Base-by-base conservation (phyloP, 768 basidiomycete species). In the Kwoniella dejecticola region DNA sequence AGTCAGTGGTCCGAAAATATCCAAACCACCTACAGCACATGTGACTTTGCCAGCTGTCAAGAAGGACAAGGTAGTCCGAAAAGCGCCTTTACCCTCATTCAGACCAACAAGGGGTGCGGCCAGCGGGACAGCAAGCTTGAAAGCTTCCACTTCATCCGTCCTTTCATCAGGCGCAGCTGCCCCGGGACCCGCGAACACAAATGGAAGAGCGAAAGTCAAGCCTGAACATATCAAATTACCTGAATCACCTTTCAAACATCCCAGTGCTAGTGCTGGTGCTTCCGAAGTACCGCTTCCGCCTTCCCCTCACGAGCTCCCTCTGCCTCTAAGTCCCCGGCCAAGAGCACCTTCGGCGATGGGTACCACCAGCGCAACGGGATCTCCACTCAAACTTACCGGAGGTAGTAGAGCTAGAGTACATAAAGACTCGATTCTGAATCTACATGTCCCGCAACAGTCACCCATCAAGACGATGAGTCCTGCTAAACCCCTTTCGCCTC, bases 11-110 rank as follows among this genome's bases (percentile, higher is more conserved):
- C 33, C 33, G 15, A 36, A 36, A 36, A 15, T 45, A 2, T 33
- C 8, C 42, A 62, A 55, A 47, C 52, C 60, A 13, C 30, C 60
- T 5, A 54, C 60, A 13, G 49, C 63, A n/a, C 33, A 56, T n/a
- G 26, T 66, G 0, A 44, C 64, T 19, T 56, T 68, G 15, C 64
- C 70, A 10, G 57, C 69, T 13, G 58, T 63, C 3, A 67, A 64
- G 59, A 69, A 66, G 40, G 73, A 71, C 36, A 71, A 64, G 49
- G 53, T 75, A 26, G 59, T 46, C n/a, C 59, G 52, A 4, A 75
- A 75, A 62, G 57, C 73, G 1, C 65, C 73, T 41, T 36, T 72
- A 10, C 73, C 73, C 3, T 58, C 54, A 23, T 72, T 75, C 63
- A 44, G 60, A 19, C 72, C 72, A 8, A 54, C 50, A 3, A 11